phyloP scores from a whole-genome alignment of 176 grass and related monocot species.

The Pontederia crassipes region DNA sequence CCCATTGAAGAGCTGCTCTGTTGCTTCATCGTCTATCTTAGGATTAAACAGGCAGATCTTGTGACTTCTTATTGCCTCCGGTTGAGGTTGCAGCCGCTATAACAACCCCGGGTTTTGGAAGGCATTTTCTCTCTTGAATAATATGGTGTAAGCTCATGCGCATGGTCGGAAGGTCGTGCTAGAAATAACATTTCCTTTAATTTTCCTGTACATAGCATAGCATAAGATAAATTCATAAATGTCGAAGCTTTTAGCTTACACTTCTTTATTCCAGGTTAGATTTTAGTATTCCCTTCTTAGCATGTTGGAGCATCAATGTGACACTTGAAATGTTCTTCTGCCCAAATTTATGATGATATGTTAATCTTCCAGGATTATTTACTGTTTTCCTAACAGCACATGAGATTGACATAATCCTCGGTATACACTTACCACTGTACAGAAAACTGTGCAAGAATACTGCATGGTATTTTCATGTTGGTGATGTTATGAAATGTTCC shows the following conservation, averaged over 20 bases:
- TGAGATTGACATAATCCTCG: too few relatives aligned
- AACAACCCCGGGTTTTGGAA: neutral
- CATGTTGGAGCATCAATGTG: neutral
- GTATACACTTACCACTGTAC: too few relatives aligned
- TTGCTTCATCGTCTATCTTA: neutral
- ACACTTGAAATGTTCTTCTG: too few relatives aligned
- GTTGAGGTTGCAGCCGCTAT: neutral
- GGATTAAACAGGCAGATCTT: neutral
- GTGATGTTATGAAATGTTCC: too few relatives aligned
- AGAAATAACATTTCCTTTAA: neutral
- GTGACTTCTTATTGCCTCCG: neutral
- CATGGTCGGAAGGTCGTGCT: neutral
- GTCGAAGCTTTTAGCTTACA: neutral
- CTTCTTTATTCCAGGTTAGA: neutral
- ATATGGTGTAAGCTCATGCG: slow-evolving; percentile 2
- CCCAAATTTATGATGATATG: too few relatives aligned
- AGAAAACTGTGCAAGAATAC: too few relatives aligned
- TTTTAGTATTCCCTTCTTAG: neutral
- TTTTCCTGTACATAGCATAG: neutral
- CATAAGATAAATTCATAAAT: neutral
- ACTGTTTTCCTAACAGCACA: too few relatives aligned
- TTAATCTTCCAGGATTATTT: too few relatives aligned
- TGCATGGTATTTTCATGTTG: too few relatives aligned
- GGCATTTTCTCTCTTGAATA: neutral
- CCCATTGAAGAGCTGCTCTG: slow-evolving; percentile 1